Evolutionary conservation across 371 early-diverging fungal species (phyloP), one percentile per base, ranked within the genome.

Genomic region (Umbelopsis sp.): DNA sequence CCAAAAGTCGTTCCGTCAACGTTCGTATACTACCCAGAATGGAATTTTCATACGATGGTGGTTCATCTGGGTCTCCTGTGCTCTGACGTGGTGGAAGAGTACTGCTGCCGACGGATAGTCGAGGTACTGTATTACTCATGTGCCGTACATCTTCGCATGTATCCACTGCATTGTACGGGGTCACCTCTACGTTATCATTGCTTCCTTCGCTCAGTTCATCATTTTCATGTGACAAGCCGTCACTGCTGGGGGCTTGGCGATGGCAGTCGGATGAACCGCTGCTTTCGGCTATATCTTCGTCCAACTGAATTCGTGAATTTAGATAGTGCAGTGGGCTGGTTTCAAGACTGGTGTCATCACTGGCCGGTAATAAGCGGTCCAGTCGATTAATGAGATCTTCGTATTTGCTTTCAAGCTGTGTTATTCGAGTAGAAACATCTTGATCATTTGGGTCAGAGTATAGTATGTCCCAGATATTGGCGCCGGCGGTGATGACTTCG

Each of bases 31-130:
- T 83, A n/a, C 81, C 75, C 8, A 76, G 38, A 0, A 83, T 73
- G 0, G 84, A 83, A 14, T 80, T 81, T 57, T 83, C 84, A 53
- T 83, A 83, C 18, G 81, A 81, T 0, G 84, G 84, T 4, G 84
- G 84, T 29, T 76, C 53, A 35, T 57, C 57, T 3, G 74, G 72
- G 6, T 76, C 72, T 7, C 75, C 72, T 48, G 46, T 41, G 63
- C 65, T 12, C 65, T 63, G n/a, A 35, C 37, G 66, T n/a, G 8
- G 50, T 52, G 25, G 51, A 25, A 16, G 20, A 7, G 32, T 29
- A 14, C 29, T 29, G 29, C 24, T 29, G 29, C 24, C 48, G 44
- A 24, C 18, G 11, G 72, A 20, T n/a, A 65, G 25, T 25, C 37
- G 68, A 12, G 18, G 22, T 24, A 44, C 50, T 44, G 45, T 32